Conservation (phyloP, 148 eudicot genomes). For the Rhododendron ferrugineum region DNA sequence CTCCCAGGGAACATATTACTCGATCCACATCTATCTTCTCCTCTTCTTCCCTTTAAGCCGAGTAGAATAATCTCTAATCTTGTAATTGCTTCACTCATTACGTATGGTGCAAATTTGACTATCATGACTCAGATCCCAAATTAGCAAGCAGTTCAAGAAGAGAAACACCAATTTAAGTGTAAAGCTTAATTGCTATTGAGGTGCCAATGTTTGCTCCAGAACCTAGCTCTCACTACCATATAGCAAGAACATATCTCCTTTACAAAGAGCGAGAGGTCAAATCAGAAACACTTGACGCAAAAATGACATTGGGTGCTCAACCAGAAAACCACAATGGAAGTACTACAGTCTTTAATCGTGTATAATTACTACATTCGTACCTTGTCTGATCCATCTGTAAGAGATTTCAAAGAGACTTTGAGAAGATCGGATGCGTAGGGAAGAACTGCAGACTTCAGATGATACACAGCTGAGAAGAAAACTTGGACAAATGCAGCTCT, state of each 20-base stretch:
- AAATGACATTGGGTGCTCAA: not conserved
- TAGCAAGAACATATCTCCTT: not conserved
- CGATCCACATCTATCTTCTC: not conserved
- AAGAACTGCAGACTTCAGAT: conserved; percentile 46
- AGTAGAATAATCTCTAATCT: not conserved
- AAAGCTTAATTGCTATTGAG: not conserved
- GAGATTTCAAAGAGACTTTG: conserved; percentile 40
- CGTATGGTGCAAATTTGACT: not conserved
- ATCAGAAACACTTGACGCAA: not conserved
- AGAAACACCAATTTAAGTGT: not conserved
- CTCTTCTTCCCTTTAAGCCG: not conserved
- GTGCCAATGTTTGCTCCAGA: too few relatives aligned
- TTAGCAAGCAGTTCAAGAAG: not conserved
- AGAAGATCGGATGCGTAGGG: conserved; percentile 55
- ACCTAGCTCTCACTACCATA: too few relatives aligned
- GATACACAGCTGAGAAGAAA: conserved; percentile 61
- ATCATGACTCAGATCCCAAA: not conserved
- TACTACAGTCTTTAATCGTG: not conserved
- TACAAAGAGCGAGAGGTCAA: not conserved
- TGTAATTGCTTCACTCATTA: not conserved
- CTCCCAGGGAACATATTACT: not conserved
- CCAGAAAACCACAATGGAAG: not conserved
- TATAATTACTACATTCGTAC: conserved; percentile 19
- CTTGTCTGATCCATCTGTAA: conserved; percentile 49
- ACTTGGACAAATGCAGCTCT: conserved; percentile 72